Evolutionary conservation across 75 land plant species (phyloP).

Genomic region (Azolla pinnata): DNA sequence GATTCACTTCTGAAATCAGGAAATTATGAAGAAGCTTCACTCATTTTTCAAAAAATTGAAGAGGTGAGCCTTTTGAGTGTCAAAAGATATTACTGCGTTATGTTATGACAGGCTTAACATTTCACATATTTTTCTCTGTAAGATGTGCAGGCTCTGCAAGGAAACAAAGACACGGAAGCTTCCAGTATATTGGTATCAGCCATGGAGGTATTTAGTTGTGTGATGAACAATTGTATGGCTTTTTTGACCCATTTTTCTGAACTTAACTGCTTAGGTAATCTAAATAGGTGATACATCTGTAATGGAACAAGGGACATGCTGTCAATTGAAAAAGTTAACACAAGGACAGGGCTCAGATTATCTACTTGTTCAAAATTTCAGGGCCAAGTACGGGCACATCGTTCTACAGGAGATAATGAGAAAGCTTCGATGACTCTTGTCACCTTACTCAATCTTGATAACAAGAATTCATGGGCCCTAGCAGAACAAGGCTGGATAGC

Average conservation of each 20-base stretch:
- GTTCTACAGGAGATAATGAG: constrained; percentile 14
- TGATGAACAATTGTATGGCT: too few species aligned
- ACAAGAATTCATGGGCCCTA: constrained; percentile 30
- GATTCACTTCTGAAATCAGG: constrained; percentile 13
- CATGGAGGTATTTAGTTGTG: neutral
- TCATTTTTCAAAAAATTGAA: constrained; percentile 11
- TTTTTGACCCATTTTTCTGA: too few species aligned
- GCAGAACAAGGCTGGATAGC: constrained; percentile 39
- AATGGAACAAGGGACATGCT: too few species aligned
- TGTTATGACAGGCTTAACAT: neutral
- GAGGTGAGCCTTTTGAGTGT: constrained; percentile 27
- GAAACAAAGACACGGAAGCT: neutral
- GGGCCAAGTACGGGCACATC: constrained; percentile 25
- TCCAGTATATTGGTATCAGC: neutral
- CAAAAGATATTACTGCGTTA: neutral
- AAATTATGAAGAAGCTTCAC: constrained; percentile 19
- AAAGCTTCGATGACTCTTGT: constrained; percentile 17
- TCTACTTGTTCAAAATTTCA: too few species aligned
- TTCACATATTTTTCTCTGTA: neutral
- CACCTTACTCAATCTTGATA: constrained; percentile 11
- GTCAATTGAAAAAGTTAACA: too few species aligned
- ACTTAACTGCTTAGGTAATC: too few species aligned
- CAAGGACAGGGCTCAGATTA: too few species aligned
- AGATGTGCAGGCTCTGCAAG: neutral
- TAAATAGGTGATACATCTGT: too few species aligned